phyloP scores from a whole-genome alignment of 192 early-diverging fungal species.

The Umbelopsis sp. region DNA sequence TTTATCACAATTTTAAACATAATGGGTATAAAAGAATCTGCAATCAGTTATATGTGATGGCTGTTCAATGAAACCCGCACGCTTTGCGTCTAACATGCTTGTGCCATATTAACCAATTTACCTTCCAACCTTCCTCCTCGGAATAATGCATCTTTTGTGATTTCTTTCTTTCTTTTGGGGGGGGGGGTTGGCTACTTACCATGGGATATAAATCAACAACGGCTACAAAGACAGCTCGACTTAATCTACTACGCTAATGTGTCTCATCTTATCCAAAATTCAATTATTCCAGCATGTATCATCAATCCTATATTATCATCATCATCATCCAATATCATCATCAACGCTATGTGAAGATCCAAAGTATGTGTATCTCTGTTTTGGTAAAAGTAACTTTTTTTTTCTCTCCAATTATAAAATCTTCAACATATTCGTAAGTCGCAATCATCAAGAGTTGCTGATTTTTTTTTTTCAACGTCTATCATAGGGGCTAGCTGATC shows the following conservation, averaged over 20 bases:
- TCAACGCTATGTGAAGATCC: neutral
- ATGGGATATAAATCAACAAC: neutral
- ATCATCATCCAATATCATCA: neutral
- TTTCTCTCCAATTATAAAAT: neutral
- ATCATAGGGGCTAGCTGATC: conserved; percentile 23
- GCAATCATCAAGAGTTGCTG: neutral
- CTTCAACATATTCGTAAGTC: conserved; percentile 13
- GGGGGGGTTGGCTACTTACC: no score
- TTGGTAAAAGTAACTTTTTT: neutral
- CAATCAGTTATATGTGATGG: no score
- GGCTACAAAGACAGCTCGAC: neutral
- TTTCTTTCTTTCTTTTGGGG: no score
- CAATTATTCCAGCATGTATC: neutral
- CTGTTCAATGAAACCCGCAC: no score
- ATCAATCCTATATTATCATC: neutral
- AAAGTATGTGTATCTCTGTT: conserved; percentile 8
- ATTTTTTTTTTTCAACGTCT: conserved; percentile 5
- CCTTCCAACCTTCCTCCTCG: no score
- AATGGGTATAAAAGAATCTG: no score
- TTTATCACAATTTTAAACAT: no score
- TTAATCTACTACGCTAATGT: neutral
- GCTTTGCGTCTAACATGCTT: no score
- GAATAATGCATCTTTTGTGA: no score
- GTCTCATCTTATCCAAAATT: neutral
- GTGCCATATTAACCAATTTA: no score